Evolutionary conservation across 805 yeast species (phyloP), one percentile per base, ranked within the genome.

Genomic region (Candida suzukii): DNA sequence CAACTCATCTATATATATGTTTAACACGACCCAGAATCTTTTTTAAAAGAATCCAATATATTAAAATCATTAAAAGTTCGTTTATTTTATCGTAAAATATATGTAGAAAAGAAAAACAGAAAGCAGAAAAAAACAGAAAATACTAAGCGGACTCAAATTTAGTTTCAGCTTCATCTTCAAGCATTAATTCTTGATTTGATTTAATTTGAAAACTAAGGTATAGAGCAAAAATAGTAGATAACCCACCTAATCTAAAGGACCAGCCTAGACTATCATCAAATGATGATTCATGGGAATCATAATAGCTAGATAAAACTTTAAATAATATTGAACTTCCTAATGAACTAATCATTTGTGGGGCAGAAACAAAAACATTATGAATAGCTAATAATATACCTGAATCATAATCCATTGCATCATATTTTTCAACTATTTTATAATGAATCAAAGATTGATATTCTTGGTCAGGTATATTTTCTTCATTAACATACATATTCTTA

Each of bases 221-320:
- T 11, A 67, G 54, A 0, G 83, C 80, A 3, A 70, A 70, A 14
- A 73, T 45, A 2, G 79, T 61, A 20, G 73, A 65, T 2, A 74
- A 21, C 0, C 82, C 83, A 2, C 81, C 79, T 42, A 74, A 60
- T 40, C 80, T 54, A 52, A 74, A 76, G 2, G 74, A 75, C 83
- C 82, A 76, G 1, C 72, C 78, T 29, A 76, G 49, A 24, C 76
- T 67, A 35, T 60, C 57, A 47, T 71, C 75, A 41, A 51, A 62
- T 12, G 55, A 46, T 2, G 51, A 61, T 30, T 53, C 58, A 24
- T 40, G 44, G 18, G 32, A 40, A 33, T 38, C 41, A 18, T 43
- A 39, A 13, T 48, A 43, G 19, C 37, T 44, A 2, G 67, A 56
- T 13, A 73, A 54, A 16, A 67, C 17, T 28, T 59, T 64, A 53